Base-by-base conservation (phyloP, 1,284 basidiomycete genomes). In the Trametes polyzona region DNA sequence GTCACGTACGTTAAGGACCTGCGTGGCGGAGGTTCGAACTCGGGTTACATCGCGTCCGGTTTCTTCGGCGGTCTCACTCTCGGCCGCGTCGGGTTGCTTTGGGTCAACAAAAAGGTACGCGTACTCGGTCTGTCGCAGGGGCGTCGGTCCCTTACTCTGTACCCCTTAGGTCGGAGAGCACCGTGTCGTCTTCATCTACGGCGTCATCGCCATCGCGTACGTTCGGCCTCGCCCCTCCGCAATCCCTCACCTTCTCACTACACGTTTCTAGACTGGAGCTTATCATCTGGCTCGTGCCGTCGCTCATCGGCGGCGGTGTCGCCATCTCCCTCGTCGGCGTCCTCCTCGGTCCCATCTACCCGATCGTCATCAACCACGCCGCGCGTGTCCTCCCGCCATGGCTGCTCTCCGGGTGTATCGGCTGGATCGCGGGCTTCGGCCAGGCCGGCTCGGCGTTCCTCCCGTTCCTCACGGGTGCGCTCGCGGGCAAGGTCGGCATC, bases 241-340 rank as follows among this genome's bases (percentile, higher is more conserved):
- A 1, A 10, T n/a, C 17, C n/a, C 39, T 47, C 47, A n/a, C 36
- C 17, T 23, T 26, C 24, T 35, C 23, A 35, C 11, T 12, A n/a
- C 1, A 10, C 14, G 5, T 41, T 3, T 9, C 6, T 53, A 81
- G 80, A 19, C 69, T 86, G 23, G 82, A 87, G 61, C 65, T 87
- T 39, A 69, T 83, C 30, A 71, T 87, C 16, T 87, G 86, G 86
- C 73, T 85, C n/a, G 81, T 84, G 0, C 83, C 83, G 0, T 82
- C 78, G 3, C 71, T 87, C 42, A 74, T 84, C 29, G 79, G 76
- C 26, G 76, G 75, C 29, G 84, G 82, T 1, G 71, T 86, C 10
- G 76, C 81, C 2, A 78, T 87, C 26, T 77, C 81, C 1, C 67
- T 86, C 32, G 75, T 86, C 48, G 86, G 83, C 21, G 55, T 86